A percentile compares a stretch with the other conserved stretches of the same genome.
phyloP scores from a whole-genome alignment of 495 filamentous ascomycete species.

The Xylaria castorea region DNA sequence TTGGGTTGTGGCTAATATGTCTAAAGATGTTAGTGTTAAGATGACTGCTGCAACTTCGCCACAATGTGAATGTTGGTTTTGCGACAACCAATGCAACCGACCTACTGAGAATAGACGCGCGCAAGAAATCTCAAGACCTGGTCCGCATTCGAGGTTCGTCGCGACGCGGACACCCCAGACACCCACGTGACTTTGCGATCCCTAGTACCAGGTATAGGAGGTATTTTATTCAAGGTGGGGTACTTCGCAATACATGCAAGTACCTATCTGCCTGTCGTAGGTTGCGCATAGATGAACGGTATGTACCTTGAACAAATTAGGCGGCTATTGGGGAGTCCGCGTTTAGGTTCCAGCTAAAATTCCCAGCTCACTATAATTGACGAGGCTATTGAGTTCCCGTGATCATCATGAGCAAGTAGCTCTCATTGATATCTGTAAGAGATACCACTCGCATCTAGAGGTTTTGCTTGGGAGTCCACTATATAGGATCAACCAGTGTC shows the following conservation, averaged over 20 bases:
- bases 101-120: background rate
- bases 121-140: background rate
- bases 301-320: background rate
- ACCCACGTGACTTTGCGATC: conserved; percentile 11
- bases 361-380: background rate
- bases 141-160: background rate
- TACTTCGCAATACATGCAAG: background rate
- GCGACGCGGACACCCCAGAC: conserved; percentile 10
- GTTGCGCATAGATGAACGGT: background rate
- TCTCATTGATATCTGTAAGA: background rate
- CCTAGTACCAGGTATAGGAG: background rate
- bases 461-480: background rate
- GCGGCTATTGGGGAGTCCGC: background rate
- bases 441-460: no score
- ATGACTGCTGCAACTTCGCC: background rate
- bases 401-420: background rate
- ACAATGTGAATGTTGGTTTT: background rate
- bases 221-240: background rate
- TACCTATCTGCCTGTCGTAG: background rate
- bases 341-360: background rate
- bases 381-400: background rate
- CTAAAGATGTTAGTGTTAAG: background rate
- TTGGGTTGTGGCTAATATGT: background rate
- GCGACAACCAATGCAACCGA: background rate
- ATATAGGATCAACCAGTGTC: background rate